Evolutionary conservation across 148 eudicot species (phyloP), one percentile per base, ranked within the genome.

Genomic region (Dysphania ambrosioides): DNA sequence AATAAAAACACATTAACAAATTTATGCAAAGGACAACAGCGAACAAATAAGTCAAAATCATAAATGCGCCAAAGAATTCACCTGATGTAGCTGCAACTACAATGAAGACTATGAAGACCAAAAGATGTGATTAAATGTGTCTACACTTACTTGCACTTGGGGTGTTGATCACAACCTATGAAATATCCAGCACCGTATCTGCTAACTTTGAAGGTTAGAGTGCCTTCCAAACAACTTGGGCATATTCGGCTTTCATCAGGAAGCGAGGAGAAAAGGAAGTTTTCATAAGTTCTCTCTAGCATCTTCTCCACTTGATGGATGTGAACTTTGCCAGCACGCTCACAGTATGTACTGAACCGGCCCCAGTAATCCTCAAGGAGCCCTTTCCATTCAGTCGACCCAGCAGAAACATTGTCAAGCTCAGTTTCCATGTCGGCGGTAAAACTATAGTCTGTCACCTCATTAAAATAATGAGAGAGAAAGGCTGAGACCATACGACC

Each of bases 391-490:
- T 95, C 98, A 68, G 98, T 95, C 75, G 84, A 75, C 19, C 98
- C 98, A 70, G 86, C 91, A 72, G 97, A 95, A 55, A 95, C 93
- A 85, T 95, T 95, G 81, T 95, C 98, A 41, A 95, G 97, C 83
- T 95, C 97, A 70, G 87, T 83, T 86, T 95, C 97, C 96, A 95
- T 95, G 73, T 95, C 98, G 68, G 98, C 98, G 44, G 97, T 95
- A 79, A 95, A 95, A 82, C 91, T 86, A 83, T 95, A 90, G 75
- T 95, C 93, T 2, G 91, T 90, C 40, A 95, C 96, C 87, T 95
- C 98, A 6, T 96, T 82, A 76, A 95, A 95, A 84, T 92, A 85
- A 72, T 88, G 91, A 29, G 89, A 82, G 61, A 95, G 91, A 79
- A 86, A 95, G 21, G 98, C 93, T 31, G 98, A 92, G 63, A 95